Percentiles rank a stretch among this genome's conserved stretches.
phyloP scores from a whole-genome alignment of 2,329 filamentous ascomycete genomes.

The Coniella vitis region DNA sequence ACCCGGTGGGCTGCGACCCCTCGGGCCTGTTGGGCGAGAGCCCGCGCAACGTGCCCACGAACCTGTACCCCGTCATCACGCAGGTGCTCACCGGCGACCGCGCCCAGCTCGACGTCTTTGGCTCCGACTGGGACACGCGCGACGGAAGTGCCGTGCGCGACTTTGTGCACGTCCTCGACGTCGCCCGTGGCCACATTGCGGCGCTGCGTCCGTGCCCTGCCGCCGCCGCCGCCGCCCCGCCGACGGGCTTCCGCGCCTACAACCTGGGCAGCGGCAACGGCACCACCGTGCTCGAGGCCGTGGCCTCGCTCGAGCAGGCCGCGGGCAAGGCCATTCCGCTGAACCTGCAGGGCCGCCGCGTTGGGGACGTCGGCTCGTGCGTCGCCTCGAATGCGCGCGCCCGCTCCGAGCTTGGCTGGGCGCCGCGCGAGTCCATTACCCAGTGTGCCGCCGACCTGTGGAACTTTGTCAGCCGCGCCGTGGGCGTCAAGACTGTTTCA shows the following conservation, averaged over 20 bases:
- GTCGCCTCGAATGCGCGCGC: slow-evolving; percentile 35
- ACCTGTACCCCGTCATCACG: slow-evolving; percentile 58
- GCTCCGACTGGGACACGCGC: slow-evolving; percentile 56
- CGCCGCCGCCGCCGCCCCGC: slow-evolving; percentile 18
- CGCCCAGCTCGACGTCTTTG: slow-evolving; percentile 52
- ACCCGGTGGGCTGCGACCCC: slow-evolving; percentile 59
- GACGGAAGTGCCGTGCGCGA: slow-evolving; percentile 62
- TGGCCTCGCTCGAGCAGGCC: slow-evolving; percentile 32
- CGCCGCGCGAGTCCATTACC: slow-evolving; percentile 25
- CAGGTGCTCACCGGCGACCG: slow-evolving; percentile 52
- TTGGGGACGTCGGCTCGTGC: slow-evolving; percentile 37
- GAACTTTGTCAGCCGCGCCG: slow-evolving; percentile 24
- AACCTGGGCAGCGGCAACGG: slow-evolving; percentile 41
- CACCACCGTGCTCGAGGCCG: slow-evolving; percentile 37
- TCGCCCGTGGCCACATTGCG: slow-evolving; percentile 57
- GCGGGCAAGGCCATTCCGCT: slow-evolving; percentile 30
- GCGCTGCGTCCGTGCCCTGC: slow-evolving; percentile 35
- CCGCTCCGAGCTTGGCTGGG: slow-evolving; percentile 36
- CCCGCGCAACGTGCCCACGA: slow-evolving; percentile 53
- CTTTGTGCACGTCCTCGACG: slow-evolving; percentile 61
- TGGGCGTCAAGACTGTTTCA: background rate
- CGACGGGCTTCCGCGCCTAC: slow-evolving; percentile 34
- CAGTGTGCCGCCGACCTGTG: slow-evolving; percentile 28
- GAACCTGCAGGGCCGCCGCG: slow-evolving; percentile 29
- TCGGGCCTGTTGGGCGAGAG: slow-evolving; percentile 59